Base-by-base conservation (phyloP, 2,329 filamentous ascomycete genomes). In the Alternaria rosae region DNA sequence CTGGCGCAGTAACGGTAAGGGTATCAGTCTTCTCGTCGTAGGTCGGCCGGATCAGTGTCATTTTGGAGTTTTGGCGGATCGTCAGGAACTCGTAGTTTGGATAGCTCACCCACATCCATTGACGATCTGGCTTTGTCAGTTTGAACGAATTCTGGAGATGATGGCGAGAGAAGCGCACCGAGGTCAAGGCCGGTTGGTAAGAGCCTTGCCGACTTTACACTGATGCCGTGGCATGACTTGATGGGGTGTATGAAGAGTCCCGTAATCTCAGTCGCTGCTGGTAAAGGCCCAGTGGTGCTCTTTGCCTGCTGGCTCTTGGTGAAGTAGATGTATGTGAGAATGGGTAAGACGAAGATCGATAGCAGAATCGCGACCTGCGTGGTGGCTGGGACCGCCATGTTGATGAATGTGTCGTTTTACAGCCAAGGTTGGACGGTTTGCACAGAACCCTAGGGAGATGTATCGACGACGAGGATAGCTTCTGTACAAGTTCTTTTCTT, bases 101-200 rank as follows among this genome's bases (percentile, higher is more conserved):
- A 2, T 83, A 82, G 32, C 85, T 82, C 50, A 89, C 82, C 76
- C 90, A 87, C 88, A 90, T 90, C 88, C 88, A 90, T 65, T 86
- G 85, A 7, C 88, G 82, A 72, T 90, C 88, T 77, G 41, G 7
- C 17, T 6, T 15, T n/a, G 51, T 71, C n/a, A 71, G 55, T 5
- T 38, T 30, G 1, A 12, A 12, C 5, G 3, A 13, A 0, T 17
- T 23, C 28, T 30, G 2, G 4, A 8, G 7, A 15, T 9, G 15
- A 12, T n/a, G 11, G 21, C 17, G 10, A 12, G 2, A 38, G 11
- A 12, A 21, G 57, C 50, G 25, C 72, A 77, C 75, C 75, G 12
- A 90, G 80, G 45, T 88, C 86, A 11, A 90, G 81, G 0, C 88
- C 88, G 4, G 86, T 84, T 47, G 82, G 83, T 32, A 85, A 80